A percentile compares a stretch with the other conserved stretches of the same genome.
Evolutionary conservation across 73 alveolate genomes (phyloP).

Genomic region (Symbiodinium natans): DNA sequence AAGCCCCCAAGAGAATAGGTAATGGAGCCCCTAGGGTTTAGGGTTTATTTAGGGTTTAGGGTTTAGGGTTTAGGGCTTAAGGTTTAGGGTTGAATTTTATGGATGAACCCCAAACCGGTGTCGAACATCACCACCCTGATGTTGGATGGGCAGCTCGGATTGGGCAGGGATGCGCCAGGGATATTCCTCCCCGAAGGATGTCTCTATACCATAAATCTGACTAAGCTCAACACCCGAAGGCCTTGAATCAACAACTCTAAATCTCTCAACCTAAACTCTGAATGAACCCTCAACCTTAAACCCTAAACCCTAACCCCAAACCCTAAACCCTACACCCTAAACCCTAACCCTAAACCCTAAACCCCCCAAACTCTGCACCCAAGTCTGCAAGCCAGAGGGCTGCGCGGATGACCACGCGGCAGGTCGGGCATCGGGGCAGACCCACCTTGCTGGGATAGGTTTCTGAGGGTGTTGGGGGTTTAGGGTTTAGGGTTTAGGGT

Average conservation of each 20-base stretch:
- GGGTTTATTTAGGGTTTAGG: not conserved
- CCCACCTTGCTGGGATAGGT: conserved; percentile 11
- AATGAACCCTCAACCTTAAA: too few relatives aligned
- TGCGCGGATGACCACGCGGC: conserved; percentile 85
- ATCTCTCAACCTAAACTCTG: too few relatives aligned
- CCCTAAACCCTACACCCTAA: not conserved
- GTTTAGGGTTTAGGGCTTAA: not conserved
- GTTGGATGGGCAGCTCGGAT: too few relatives aligned
- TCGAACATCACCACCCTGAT: too few relatives aligned
- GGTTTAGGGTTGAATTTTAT: not conserved
- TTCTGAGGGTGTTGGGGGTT: not conserved
- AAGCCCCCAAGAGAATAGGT: too few relatives aligned
- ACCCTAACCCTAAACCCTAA: not conserved
- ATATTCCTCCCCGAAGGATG: too few relatives aligned
- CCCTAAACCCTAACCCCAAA: not conserved
- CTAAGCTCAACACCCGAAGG: too few relatives aligned
- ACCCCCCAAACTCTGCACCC: not conserved
- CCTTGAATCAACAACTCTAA: too few relatives aligned
- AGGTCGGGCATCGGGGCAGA: conserved; percentile 68
- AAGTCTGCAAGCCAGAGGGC: not conserved
- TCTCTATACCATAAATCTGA: too few relatives aligned
- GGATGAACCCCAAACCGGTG: too few relatives aligned
- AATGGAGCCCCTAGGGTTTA: too few relatives aligned
- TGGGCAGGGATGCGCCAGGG: too few relatives aligned
- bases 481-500: conserved; percentile 1